Conservation (phyloP, 768 basidiomycete genomes). For the Tubosaeta sp. region DNA sequence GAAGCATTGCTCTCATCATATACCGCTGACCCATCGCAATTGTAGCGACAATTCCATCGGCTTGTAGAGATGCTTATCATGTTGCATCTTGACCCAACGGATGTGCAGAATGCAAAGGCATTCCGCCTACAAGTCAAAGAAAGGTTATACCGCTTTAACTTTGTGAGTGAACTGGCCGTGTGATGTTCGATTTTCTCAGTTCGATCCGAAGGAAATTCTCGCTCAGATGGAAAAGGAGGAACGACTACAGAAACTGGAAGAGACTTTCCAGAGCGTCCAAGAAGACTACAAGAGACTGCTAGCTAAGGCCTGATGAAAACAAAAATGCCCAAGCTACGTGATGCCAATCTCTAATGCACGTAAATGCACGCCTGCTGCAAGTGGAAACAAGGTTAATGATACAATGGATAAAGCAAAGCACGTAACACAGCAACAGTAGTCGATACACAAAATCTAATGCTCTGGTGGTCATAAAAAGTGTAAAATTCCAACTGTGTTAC, state of each 20-base stretch:
- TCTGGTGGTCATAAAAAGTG: constrained; percentile 19
- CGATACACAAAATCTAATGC: constrained; percentile 16
- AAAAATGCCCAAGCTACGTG: not conserved
- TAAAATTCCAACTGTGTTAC: constrained; percentile 51
- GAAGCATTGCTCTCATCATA: constrained; percentile 11
- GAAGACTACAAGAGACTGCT: constrained; percentile 86
- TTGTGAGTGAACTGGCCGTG: constrained; percentile 46
- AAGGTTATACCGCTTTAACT: constrained; percentile 92
- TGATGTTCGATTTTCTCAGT: not conserved
- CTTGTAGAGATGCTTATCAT: constrained; percentile 89
- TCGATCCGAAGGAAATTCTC: constrained; percentile 64
- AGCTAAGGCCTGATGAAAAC: constrained; percentile 36
- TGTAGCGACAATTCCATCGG: constrained; percentile 88
- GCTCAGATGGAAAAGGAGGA: constrained; percentile 85
- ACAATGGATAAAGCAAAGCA: constrained; percentile 24
- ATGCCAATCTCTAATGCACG: constrained; percentile 12
- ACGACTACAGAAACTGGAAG: constrained; percentile 82
- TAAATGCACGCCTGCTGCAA: not conserved
- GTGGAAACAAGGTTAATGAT: constrained; percentile 9
- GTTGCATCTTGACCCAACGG: constrained; percentile 58
- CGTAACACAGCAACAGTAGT: constrained; percentile 9
- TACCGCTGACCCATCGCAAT: not conserved
- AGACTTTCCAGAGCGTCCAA: constrained; percentile 83
- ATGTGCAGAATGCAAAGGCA: constrained; percentile 51
- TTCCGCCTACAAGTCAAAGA: constrained; percentile 94